Evolutionary conservation across 2,329 filamentous ascomycete species (phyloP), one percentile per base, ranked within the genome.

Genomic region (Phyllosticta paracitricarpa): DNA sequence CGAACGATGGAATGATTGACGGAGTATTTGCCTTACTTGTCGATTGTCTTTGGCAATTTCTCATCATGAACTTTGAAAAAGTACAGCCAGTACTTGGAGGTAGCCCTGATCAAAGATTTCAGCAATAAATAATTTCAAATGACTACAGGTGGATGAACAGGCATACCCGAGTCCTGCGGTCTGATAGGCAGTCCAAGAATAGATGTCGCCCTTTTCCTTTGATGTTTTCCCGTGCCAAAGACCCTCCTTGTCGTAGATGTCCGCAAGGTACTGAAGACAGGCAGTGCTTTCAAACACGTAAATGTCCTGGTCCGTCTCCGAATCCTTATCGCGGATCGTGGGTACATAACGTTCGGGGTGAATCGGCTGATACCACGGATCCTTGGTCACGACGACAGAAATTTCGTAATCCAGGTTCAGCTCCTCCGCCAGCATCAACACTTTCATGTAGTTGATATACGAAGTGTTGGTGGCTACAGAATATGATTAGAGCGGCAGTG

Each of bases 361-460:
- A 2, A 76, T 66, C 2, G 59, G 57, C 56, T 68, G 68, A 61
- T 63, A 73, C 73, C 71, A 74, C 51, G 74, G 62, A 9, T 61
- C 54, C 17, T 64, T 69, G 12, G 72, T 75, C 57, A 73, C 70
- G 55, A 76, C 70, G 24, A 73, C 64, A 1, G 70, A 70, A 19
- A 74, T 51, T 6, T 70, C 60, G 61, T 75, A 66, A 2, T 67
- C 66, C 24, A 72, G 56, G 9, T 68, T 7, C 1, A 76, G 66
- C 64, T 75, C 72, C 60, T 70, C 64, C 12, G 70, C 72, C 3
- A 76, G 64, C 2, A 76, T 75, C 0, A 77, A 62, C 1, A 71
- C 70, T 57, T 77, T 76, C 57, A 77, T 74, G 64, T 72, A 75
- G 61, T 76, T 76, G 62, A 75, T 74, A 64, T 72, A 73, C 26